Evolutionary conservation across 371 early-diverging fungal species (phyloP).

Genomic region (Rhizopus delemar): DNA sequence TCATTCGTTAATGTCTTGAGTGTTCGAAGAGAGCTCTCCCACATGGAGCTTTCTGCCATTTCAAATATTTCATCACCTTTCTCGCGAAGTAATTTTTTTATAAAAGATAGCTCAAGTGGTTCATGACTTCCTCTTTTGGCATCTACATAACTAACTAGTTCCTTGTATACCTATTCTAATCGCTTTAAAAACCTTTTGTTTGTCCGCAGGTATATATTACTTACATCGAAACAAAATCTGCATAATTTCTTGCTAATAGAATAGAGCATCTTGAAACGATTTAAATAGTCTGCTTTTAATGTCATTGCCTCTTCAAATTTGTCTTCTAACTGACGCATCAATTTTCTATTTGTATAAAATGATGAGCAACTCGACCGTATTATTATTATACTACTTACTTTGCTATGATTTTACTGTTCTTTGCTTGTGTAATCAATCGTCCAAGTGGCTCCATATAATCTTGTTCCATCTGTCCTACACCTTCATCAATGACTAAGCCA

Average conservation of each 20-base stretch:
- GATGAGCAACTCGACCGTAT: background rate
- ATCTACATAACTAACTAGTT: conserved; percentile 36
- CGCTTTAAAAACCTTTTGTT: too few species aligned
- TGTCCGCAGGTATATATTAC: too few species aligned
- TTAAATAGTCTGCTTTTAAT: conserved; percentile 50
- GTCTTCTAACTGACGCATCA: conserved; percentile 68
- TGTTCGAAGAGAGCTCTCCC: conserved; percentile 61
- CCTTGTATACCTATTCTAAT: conserved; percentile 22
- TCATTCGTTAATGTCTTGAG: conserved; percentile 55
- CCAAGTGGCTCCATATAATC: conserved; percentile 61
- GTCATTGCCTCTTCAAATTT: conserved; percentile 57
- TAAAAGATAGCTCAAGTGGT: conserved; percentile 38
- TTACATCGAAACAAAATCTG: conserved; percentile 49
- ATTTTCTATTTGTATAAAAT: conserved; percentile 50
- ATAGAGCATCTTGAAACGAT: conserved; percentile 56
- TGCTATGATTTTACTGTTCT: conserved; percentile 63
- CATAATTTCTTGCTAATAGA: conserved; percentile 55
- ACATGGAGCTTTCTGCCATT: conserved; percentile 59
- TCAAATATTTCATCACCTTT: conserved; percentile 58
- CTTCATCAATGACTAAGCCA: conserved; percentile 29
- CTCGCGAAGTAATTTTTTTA: conserved; percentile 53
- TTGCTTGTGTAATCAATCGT: conserved; percentile 57
- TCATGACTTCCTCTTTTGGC: conserved; percentile 52
- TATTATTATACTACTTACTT: conserved; percentile 37
- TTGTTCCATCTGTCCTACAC: conserved; percentile 53